A percentile compares a stretch with the other conserved stretches of the same genome.
Conservation (phyloP, 1,284 basidiomycete genomes). For the Vanrija pseudolonga region DNA sequence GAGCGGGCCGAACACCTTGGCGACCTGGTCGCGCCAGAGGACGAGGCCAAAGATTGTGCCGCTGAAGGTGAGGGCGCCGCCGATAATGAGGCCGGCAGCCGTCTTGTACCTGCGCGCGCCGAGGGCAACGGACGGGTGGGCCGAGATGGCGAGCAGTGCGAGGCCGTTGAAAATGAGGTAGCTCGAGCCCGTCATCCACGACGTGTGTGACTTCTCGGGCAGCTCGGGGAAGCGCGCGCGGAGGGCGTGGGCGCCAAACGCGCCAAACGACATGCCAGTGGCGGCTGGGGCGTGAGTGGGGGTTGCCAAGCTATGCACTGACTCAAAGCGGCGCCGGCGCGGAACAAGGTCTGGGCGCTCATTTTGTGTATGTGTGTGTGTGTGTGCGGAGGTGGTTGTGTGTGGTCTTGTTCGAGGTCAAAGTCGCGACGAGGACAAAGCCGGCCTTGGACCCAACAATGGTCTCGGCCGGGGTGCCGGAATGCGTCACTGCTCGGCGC, state of each 20-base stretch:
- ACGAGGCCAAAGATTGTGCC: constrained; percentile 66
- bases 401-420: too few species aligned
- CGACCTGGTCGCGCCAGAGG: constrained; percentile 58
- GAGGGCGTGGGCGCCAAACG: constrained; percentile 48
- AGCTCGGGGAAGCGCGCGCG: constrained; percentile 38
- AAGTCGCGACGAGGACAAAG: too few species aligned
- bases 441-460: too few species aligned
- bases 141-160: constrained; percentile 64
- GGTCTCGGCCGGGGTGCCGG: too few species aligned
- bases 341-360: constrained; percentile 20
- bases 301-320: constrained; percentile 18
- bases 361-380: constrained; percentile 2
- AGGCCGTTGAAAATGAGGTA: constrained; percentile 68
- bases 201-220: constrained; percentile 31
- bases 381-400: not conserved
- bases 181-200: constrained; percentile 41
- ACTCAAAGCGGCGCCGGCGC: constrained; percentile 39
- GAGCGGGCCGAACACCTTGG: constrained; percentile 63
- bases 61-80: constrained; percentile 63
- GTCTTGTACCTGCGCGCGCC: constrained; percentile 53
- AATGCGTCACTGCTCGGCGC: too few species aligned
- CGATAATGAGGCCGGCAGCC: constrained; percentile 65
- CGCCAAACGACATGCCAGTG: constrained; percentile 44
- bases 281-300: constrained; percentile 31
- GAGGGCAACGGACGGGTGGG: constrained; percentile 63